Conservation (phyloP, 768 basidiomycete species). For the Mycena crocata region DNA sequence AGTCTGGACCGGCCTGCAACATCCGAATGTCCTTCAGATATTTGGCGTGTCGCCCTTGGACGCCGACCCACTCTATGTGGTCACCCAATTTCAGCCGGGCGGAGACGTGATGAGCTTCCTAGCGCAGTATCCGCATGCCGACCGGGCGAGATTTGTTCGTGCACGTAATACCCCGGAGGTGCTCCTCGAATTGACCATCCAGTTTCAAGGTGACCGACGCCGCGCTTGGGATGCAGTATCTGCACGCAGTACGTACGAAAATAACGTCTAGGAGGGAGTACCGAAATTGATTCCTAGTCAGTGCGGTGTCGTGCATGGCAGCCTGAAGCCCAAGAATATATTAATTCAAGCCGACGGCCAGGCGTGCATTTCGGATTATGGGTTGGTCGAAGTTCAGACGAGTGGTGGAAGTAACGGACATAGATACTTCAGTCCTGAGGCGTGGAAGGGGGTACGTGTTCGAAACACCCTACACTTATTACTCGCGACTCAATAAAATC, state of each 20-base stretch:
- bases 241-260: conserved; percentile 33
- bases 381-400: conserved; percentile 37
- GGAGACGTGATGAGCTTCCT: conserved; percentile 37
- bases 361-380: conserved; percentile 38
- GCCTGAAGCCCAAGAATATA: conserved; percentile 41
- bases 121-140: conserved; percentile 31
- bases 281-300: conserved; percentile 12
- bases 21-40: conserved; percentile 38
- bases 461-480: neutral
- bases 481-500: neutral
- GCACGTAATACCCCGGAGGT: neutral
- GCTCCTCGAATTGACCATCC: neutral
- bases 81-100: conserved; percentile 33
- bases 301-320: conserved; percentile 39
- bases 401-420: conserved; percentile 35
- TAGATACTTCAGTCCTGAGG: conserved; percentile 43
- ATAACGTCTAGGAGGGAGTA: neutral
- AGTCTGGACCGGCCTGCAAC: conserved; percentile 36
- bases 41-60: conserved; percentile 38
- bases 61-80: conserved; percentile 38
- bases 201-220: conserved; percentile 34
- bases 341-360: conserved; percentile 31
- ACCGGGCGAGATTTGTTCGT: conserved; percentile 37
- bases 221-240: conserved; percentile 39
- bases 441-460: conserved; percentile 43